Conservation (phyloP, 139 green algal species). For the Eudorina sp. region DNA sequence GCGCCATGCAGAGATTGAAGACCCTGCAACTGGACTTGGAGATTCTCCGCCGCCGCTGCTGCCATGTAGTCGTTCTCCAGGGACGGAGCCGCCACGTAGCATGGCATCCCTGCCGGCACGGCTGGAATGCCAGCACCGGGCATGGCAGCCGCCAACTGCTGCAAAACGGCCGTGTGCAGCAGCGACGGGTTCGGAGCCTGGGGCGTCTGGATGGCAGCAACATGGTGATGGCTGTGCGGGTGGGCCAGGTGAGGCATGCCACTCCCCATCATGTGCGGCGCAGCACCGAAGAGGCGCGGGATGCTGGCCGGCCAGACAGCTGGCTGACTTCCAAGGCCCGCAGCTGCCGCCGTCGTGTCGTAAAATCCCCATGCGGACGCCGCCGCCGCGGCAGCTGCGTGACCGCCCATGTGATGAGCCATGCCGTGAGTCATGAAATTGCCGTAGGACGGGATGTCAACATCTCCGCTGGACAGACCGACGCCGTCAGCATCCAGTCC, state of each 20-base stretch:
- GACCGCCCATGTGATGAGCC: neutral
- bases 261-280: neutral
- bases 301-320: slow-evolving; percentile 32
- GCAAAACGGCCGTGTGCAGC: slow-evolving; percentile 30
- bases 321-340: slow-evolving; percentile 1
- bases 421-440: neutral
- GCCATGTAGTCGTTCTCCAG: slow-evolving; percentile 18
- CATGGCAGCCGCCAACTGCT: slow-evolving; percentile 37
- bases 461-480: neutral
- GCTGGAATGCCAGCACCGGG: neutral
- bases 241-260: neutral
- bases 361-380: slow-evolving; percentile 34
- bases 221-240: neutral
- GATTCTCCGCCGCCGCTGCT: slow-evolving; percentile 16
- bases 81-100: neutral
- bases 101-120: neutral
- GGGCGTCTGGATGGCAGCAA: neutral
- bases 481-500: slow-evolving; percentile 23
- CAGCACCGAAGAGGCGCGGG: neutral
- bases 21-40: slow-evolving; percentile 37
- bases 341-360: neutral
- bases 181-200: neutral
- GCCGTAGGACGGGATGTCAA: slow-evolving; percentile 15
- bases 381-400: neutral
- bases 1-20: slow-evolving; percentile 38